Conservation (phyloP, 2,329 filamentous ascomycete genomes). For the Cytospora chrysosperma region DNA sequence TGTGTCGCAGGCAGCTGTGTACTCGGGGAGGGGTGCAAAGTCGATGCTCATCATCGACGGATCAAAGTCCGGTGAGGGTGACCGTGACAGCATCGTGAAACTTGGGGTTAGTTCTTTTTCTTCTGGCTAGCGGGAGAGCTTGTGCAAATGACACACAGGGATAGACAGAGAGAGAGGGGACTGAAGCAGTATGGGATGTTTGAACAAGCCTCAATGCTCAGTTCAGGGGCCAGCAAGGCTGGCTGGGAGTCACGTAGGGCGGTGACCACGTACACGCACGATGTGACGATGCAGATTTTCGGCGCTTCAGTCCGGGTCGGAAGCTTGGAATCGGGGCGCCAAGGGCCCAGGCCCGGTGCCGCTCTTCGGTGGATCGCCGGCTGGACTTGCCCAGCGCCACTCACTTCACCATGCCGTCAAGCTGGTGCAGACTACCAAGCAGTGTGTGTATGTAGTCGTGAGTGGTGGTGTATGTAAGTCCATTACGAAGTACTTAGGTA, state of each 20-base stretch:
- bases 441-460: too few species aligned
- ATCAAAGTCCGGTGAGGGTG: conserved; percentile 39
- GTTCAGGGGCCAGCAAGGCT: not conserved
- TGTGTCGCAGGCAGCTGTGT: conserved; percentile 55
- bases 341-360: not conserved
- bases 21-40: conserved; percentile 57
- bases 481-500: too few species aligned
- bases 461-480: too few species aligned
- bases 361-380: not conserved
- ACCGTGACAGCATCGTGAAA: conserved; percentile 8
- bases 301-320: not conserved
- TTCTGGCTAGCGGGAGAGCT: not conserved
- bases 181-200: not conserved
- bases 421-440: too few species aligned
- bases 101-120: not conserved
- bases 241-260: not conserved
- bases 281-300: not conserved
- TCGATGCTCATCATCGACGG: conserved; percentile 53
- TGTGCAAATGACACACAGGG: too few species aligned
- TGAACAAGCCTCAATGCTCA: too few species aligned
- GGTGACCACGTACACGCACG: too few species aligned
- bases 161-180: not conserved
- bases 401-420: not conserved
- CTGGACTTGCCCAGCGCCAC: not conserved
- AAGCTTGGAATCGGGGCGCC: not conserved